These are phyloP conservation scores for Penicillium decumbens DNA, from an alignment of 2,329 filamentous ascomycete genomes.

Conservation along the genomic window DNA sequence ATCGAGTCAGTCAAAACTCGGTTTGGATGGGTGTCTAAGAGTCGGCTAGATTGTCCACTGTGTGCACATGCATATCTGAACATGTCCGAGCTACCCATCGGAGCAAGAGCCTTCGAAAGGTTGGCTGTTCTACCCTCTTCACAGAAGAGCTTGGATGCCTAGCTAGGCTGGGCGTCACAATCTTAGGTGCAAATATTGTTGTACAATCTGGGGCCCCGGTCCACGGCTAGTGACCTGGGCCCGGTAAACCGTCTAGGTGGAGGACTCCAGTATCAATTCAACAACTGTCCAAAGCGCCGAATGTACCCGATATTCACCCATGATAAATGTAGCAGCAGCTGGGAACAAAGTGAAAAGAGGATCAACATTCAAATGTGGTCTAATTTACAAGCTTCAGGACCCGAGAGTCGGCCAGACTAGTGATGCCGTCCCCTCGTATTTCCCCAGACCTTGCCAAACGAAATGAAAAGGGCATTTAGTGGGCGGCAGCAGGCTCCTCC, in stretches of 20 bases:
- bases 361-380: constrained; percentile 25
- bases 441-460: constrained; percentile 28
- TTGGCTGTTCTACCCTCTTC: too few species aligned
- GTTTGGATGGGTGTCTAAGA: too few species aligned
- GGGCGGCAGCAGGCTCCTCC: constrained; percentile 46
- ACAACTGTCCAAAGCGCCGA: neutral
- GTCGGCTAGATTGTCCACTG: too few species aligned
- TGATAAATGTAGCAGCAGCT: neutral
- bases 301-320: neutral
- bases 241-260: neutral
- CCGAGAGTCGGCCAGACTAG: constrained; percentile 21
- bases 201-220: neutral
- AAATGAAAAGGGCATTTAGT: constrained; percentile 34
- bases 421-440: constrained; percentile 23
- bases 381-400: constrained; percentile 30
- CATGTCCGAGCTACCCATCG: too few species aligned
- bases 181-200: neutral
- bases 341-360: constrained; percentile 18
- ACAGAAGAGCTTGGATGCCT: too few species aligned
- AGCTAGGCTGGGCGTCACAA: too few species aligned
- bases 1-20: neutral
- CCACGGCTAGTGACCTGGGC: neutral
- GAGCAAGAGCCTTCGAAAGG: too few species aligned
- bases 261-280: neutral
- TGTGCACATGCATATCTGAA: too few species aligned